A percentile compares a stretch with the other conserved stretches of the same genome.
Evolutionary conservation across 305 asterid species (phyloP).

Genomic region (Nicotiana rustica): DNA sequence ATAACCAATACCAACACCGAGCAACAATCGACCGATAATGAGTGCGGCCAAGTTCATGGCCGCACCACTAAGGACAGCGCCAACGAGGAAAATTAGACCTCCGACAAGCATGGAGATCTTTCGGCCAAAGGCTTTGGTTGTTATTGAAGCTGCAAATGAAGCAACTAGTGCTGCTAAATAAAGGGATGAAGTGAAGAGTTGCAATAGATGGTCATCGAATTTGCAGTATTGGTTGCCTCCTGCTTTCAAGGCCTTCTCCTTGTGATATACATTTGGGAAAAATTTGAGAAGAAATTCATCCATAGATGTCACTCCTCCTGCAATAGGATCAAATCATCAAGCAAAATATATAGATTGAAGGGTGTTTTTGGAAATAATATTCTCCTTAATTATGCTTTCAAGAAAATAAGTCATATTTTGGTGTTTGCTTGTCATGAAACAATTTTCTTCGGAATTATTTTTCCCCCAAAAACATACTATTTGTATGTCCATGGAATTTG

Average conservation of each 20-base stretch:
- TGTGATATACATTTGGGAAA: constrained; percentile 61
- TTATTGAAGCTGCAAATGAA: constrained; percentile 68
- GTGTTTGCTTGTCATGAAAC: background rate
- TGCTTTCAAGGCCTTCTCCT: constrained; percentile 34
- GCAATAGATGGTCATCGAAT: constrained; percentile 58
- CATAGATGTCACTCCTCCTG: constrained; percentile 85
- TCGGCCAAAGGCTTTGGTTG: constrained; percentile 60
- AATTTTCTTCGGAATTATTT: too few species aligned
- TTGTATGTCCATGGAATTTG: too few species aligned
- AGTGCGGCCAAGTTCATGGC: constrained; percentile 64
- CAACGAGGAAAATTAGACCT: constrained; percentile 59
- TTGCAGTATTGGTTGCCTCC: constrained; percentile 60
- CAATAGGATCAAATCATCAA: constrained; percentile 19
- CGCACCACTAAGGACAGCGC: constrained; percentile 56
- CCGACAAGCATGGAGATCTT: constrained; percentile 63
- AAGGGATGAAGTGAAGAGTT: constrained; percentile 74
- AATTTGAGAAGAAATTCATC: constrained; percentile 64
- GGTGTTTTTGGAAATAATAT: background rate
- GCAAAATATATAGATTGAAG: background rate
- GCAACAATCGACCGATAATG: constrained; percentile 68
- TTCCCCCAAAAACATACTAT: too few species aligned
- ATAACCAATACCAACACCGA: constrained; percentile 74
- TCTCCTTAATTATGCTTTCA: background rate
- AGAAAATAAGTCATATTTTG: background rate
- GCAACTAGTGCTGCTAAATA: constrained; percentile 69